phyloP scores from a whole-genome alignment of 768 basidiomycete species.

The Tulasnella calospora region DNA sequence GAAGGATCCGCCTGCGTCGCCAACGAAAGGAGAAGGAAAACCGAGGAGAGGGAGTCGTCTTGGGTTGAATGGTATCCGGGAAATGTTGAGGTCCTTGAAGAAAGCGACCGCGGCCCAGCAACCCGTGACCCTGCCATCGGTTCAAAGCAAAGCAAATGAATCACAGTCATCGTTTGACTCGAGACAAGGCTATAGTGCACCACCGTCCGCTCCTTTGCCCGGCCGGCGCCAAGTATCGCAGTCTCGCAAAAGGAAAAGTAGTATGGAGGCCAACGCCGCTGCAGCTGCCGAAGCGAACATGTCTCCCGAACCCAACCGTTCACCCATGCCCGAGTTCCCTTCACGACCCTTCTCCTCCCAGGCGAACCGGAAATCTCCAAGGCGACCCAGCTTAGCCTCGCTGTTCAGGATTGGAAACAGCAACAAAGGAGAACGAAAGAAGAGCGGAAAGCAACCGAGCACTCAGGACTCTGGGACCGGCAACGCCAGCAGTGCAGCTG shows the following conservation, averaged over 20 bases:
- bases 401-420: constrained; percentile 70
- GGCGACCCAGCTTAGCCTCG: constrained; percentile 74
- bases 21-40: background rate
- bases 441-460: background rate
- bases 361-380: constrained; percentile 40
- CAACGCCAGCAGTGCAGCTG: constrained; percentile 33
- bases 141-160: background rate
- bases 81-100: constrained; percentile 67
- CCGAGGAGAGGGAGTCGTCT: background rate
- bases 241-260: background rate
- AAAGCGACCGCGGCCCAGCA: constrained; percentile 33
- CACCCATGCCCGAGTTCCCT: constrained; percentile 5
- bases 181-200: background rate
- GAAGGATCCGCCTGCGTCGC: background rate
- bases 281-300: background rate
- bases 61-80: constrained; percentile 33
- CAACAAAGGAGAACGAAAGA: constrained; percentile 27
- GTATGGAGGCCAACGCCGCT: background rate
- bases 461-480: constrained; percentile 30
- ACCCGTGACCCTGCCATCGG: background rate
- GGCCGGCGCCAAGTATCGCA: background rate
- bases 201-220: background rate
- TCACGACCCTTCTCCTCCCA: constrained; percentile 20
- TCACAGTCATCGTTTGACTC: constrained; percentile 15
- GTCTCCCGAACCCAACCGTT: background rate